These are phyloP conservation scores for Mimosa bimucronata DNA, from an alignment of 306 rosid genomes.

Conservation along the genomic window DNA sequence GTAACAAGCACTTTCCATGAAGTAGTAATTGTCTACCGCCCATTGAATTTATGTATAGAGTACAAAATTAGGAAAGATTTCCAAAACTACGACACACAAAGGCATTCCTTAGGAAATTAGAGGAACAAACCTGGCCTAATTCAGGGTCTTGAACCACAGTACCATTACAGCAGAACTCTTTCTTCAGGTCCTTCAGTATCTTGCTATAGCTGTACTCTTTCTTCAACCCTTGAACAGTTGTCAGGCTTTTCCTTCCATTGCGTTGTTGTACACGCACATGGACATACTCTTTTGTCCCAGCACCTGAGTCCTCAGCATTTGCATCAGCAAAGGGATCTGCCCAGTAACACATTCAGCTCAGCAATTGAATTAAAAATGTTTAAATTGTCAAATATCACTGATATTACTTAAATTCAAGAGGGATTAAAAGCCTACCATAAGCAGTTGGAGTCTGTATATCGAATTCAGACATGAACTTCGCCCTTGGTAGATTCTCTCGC, in stretches of 20 bases:
- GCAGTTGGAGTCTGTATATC: conserved; percentile 43
- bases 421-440: conserved; percentile 48
- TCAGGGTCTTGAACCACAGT: conserved; percentile 23
- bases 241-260: conserved; percentile 22
- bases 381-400: neutral
- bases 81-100: neutral
- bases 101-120: neutral
- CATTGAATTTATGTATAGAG: neutral
- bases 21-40: neutral
- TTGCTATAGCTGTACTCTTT: conserved; percentile 23
- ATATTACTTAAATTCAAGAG: neutral
- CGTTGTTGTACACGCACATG: conserved; percentile 27
- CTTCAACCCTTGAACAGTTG: conserved; percentile 26
- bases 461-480: conserved; percentile 64
- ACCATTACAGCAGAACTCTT: conserved; percentile 26
- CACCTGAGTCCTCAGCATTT: conserved; percentile 17
- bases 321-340: conserved; percentile 30
- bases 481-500: conserved; percentile 38
- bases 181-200: conserved; percentile 21
- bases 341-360: neutral
- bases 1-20: neutral
- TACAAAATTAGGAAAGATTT: neutral
- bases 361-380: neutral
- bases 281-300: conserved; percentile 18
- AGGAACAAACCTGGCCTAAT: conserved; percentile 19